These are phyloP conservation scores for Boletus subparvulus DNA, from an alignment of 768 basidiomycete genomes.

Conservation along the genomic window DNA sequence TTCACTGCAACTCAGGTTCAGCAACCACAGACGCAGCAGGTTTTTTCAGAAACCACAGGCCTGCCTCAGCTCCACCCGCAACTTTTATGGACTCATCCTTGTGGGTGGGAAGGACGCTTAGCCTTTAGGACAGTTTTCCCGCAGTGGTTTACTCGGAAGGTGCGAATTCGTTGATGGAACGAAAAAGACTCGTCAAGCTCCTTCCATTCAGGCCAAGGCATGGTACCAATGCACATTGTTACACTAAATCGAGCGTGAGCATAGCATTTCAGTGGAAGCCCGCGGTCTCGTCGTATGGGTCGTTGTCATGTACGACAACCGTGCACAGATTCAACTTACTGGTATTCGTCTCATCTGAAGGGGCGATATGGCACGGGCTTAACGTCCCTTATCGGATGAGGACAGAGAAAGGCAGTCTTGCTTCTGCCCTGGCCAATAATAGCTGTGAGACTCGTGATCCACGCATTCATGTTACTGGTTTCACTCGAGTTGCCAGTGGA, in stretches of 20 bases:
- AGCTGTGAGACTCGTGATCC: constrained; percentile 2
- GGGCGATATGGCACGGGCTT: constrained; percentile 69
- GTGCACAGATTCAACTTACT: constrained; percentile 44
- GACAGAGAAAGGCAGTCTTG: constrained; percentile 19
- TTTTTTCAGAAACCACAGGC: constrained; percentile 9
- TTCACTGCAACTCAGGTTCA: constrained; percentile 41
- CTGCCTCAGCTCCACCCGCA: constrained; percentile 34
- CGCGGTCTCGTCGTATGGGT: background rate
- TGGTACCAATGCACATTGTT: constrained; percentile 70
- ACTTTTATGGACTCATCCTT: constrained; percentile 42
- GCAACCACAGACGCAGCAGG: background rate
- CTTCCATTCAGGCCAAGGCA: constrained; percentile 77
- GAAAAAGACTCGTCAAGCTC: constrained; percentile 66
- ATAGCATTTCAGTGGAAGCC: background rate
- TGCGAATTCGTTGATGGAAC: constrained; percentile 56
- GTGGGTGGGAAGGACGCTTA: constrained; percentile 43
- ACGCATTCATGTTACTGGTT: constrained; percentile 1
- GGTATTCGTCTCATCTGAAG: constrained; percentile 64
- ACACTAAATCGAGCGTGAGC: constrained; percentile 40
- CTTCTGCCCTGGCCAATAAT: background rate
- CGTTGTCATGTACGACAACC: background rate
- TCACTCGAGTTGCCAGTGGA: too few species aligned
- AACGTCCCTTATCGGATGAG: constrained; percentile 40
- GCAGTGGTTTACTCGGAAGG: constrained; percentile 51
- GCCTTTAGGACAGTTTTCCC: constrained; percentile 51